phyloP scores from a whole-genome alignment of 2,329 filamentous ascomycete genomes.

The Xylariaceae sp. region DNA sequence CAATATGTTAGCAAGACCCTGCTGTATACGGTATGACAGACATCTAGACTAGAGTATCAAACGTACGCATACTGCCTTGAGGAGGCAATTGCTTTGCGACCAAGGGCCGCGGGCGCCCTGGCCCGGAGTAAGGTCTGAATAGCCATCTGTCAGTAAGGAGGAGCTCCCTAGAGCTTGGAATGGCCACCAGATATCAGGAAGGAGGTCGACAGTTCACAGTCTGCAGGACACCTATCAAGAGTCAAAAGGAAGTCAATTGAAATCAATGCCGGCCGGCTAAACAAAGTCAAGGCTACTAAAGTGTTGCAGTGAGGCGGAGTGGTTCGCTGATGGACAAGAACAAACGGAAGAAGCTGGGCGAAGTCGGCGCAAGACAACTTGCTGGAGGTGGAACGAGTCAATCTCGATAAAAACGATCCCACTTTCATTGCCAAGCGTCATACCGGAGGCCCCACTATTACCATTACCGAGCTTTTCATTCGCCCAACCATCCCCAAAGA shows the following conservation, averaged over 20 bases:
- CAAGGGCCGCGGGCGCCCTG: constrained; percentile 27
- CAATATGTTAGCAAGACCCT: constrained; percentile 14
- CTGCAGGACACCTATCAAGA: constrained; percentile 5
- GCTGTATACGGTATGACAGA: neutral
- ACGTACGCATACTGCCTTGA: constrained; percentile 28
- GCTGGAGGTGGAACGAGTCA: neutral
- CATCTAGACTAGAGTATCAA: neutral
- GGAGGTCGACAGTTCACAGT: neutral
- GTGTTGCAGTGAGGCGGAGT: constrained; percentile 6
- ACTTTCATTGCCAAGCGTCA: neutral
- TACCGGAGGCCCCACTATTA: neutral
- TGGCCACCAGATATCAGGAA: constrained; percentile 11
- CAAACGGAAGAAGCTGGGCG: constrained; percentile 14
- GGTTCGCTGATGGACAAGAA: neutral
- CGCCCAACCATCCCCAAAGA: neutral
- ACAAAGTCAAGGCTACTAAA: neutral
- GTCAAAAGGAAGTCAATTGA: constrained; percentile 6
- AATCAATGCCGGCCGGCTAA: neutral
- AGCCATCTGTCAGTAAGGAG: constrained; percentile 21
- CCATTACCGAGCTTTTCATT: neutral
- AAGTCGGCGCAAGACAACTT: constrained; percentile 17
- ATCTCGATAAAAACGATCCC: neutral
- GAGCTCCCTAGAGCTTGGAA: constrained; percentile 2
- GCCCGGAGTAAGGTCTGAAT: constrained; percentile 28
- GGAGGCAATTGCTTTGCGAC: constrained; percentile 21